Percentiles rank a stretch among this genome's conserved stretches.
phyloP scores from a whole-genome alignment of 148 eudicot species.

The Rhododendron simsii region DNA sequence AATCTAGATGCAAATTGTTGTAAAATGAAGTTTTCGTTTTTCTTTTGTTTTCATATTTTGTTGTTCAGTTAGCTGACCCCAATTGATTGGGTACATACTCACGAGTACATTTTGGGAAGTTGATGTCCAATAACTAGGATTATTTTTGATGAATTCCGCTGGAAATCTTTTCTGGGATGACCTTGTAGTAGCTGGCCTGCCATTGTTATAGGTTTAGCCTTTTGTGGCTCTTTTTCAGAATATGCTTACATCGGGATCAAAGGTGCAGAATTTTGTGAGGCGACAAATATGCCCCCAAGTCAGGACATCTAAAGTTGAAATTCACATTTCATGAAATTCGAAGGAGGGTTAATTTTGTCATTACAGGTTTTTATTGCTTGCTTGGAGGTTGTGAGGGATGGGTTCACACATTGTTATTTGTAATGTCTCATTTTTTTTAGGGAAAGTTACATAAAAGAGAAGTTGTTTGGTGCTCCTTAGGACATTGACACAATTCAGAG shows the following conservation, averaged over 20 bases:
- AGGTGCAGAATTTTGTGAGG: not conserved
- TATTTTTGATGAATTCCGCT: not conserved
- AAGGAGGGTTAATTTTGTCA: no score
- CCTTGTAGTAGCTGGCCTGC: not conserved
- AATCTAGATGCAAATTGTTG: constrained; percentile 10
- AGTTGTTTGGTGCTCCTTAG: no score
- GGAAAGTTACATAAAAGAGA: no score
- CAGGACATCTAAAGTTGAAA: not conserved
- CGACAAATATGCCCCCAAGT: not conserved
- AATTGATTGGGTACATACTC: not conserved
- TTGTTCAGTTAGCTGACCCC: not conserved
- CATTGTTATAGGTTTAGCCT: not conserved
- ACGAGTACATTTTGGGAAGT: not conserved
- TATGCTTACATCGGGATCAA: not conserved
- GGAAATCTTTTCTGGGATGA: not conserved
- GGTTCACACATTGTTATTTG: no score
- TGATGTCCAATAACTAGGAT: not conserved
- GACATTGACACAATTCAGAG: no score
- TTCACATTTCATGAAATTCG: no score
- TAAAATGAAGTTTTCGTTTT: not conserved
- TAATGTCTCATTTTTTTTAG: no score
- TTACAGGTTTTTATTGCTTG: no score
- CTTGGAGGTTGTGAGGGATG: no score
- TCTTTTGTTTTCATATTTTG: not conserved
- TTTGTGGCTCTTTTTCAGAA: not conserved